Conservation (phyloP, 2,329 filamentous ascomycete genomes). For the Dactylellina parvicollis region DNA sequence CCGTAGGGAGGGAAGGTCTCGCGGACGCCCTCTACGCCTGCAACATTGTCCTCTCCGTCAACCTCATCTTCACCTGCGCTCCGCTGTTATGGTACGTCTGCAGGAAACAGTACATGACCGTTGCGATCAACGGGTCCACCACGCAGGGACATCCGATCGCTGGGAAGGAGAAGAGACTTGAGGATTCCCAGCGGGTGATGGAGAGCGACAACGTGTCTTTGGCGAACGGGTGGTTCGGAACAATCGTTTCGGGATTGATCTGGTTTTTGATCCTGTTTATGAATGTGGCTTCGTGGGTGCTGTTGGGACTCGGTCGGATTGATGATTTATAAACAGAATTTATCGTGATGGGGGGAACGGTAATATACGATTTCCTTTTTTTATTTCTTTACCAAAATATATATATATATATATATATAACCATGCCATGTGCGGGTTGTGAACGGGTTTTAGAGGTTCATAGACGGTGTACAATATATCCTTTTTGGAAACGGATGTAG, state of each 20-base stretch:
- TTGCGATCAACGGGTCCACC: slow-evolving; percentile 49
- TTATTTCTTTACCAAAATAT: no score
- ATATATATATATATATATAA: no score
- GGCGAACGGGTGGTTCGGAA: slow-evolving; percentile 45
- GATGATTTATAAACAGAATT: slow-evolving; percentile 42
- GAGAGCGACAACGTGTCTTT: slow-evolving; percentile 32
- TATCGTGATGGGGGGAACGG: neutral
- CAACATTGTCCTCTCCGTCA: slow-evolving; percentile 58
- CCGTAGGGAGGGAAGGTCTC: slow-evolving; percentile 59
- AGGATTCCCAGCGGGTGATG: slow-evolving; percentile 8
- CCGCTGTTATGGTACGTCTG: slow-evolving; percentile 59
- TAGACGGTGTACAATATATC: no score
- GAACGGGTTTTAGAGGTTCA: no score
- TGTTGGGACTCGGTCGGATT: slow-evolving; percentile 39
- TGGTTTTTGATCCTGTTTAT: slow-evolving; percentile 38
- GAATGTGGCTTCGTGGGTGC: slow-evolving; percentile 38
- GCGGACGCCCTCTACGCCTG: slow-evolving; percentile 58
- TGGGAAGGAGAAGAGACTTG: slow-evolving; percentile 25
- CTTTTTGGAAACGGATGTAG: no score
- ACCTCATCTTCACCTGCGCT: slow-evolving; percentile 59
- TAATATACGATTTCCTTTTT: slow-evolving; percentile 21
- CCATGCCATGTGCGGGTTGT: no score
- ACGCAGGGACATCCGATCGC: slow-evolving; percentile 24
- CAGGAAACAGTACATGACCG: slow-evolving; percentile 58
- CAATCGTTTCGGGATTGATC: slow-evolving; percentile 25